Evolutionary conservation across 495 filamentous ascomycete species (phyloP).

Genomic region (Bacidia rubella): DNA sequence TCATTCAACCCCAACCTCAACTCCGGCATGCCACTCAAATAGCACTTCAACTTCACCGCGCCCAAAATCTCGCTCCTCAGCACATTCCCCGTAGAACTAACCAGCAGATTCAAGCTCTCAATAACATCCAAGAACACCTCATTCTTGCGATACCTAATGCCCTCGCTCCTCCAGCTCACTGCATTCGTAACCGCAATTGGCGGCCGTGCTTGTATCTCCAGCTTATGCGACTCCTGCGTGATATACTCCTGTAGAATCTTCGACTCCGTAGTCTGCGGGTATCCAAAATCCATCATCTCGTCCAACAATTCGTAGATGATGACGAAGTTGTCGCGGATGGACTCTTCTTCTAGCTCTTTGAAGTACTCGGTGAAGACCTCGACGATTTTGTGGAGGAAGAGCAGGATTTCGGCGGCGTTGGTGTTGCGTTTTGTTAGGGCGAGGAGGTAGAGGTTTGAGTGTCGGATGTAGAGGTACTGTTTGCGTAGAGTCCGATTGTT

Average conservation of each 20-base stretch:
- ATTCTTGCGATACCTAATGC: constrained; percentile 98
- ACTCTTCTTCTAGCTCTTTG: constrained; percentile 98
- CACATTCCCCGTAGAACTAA: constrained; percentile 89
- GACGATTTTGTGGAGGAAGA: constrained; percentile 96
- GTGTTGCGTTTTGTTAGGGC: constrained; percentile 97
- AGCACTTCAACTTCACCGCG: constrained; percentile 99
- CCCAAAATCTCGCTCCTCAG: constrained; percentile 94
- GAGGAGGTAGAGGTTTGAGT: constrained; percentile 98
- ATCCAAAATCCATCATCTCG: constrained; percentile 99
- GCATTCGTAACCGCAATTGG: constrained; percentile 98
- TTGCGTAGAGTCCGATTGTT: constrained; percentile 1
- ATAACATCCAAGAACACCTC: constrained; percentile 98
- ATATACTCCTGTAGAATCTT: constrained; percentile 99
- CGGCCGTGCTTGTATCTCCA: constrained; percentile 96
- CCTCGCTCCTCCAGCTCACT: constrained; percentile 95
- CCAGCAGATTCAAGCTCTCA: constrained; percentile 92
- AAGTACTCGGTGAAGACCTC: constrained; percentile 99
- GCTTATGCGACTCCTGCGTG: constrained; percentile 97
- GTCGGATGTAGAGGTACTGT: constrained; percentile 97
- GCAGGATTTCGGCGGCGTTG: constrained; percentile 94
- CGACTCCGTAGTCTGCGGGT: constrained; percentile 96
- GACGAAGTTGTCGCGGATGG: constrained; percentile 98
- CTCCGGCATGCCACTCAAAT: constrained; percentile 97
- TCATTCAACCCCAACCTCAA: constrained; percentile 91
- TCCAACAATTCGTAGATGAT: constrained; percentile 98